Conservation (phyloP, 495 filamentous ascomycete genomes). For the Lentithecium fluviatile region DNA sequence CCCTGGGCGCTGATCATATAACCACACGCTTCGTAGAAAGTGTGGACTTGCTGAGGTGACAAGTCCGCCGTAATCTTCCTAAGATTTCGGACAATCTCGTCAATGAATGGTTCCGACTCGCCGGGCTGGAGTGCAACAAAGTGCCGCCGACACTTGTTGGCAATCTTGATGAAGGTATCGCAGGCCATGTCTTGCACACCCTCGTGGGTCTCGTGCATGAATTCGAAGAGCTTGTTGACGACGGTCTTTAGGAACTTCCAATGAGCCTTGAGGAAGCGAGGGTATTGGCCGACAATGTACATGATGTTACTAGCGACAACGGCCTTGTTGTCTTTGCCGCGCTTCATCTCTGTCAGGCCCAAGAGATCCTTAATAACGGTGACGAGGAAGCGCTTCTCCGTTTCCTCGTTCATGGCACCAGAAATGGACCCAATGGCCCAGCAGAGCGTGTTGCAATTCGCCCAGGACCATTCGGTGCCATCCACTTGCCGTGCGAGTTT, state of each 20-base stretch:
- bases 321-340: conserved; percentile 98
- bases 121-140: conserved; percentile 95
- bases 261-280: conserved; percentile 95
- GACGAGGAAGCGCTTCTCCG: conserved; percentile 95
- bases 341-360: conserved; percentile 98
- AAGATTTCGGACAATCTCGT: conserved; percentile 95
- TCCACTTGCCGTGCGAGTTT: conserved; percentile 94
- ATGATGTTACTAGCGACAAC: conserved; percentile 99
- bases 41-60: conserved; percentile 94
- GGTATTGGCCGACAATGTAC: conserved; percentile 99
- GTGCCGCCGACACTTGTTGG: conserved; percentile 94
- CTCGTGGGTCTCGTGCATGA: conserved; percentile 99
- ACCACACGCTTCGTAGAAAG: conserved; percentile 98
- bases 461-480: conserved; percentile 96
- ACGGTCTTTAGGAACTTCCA: conserved; percentile 99
- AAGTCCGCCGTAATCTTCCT: conserved; percentile 92
- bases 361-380: conserved; percentile 98
- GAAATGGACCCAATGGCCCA: conserved; percentile 99
- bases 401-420: conserved; percentile 98
- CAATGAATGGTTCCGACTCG: conserved; percentile 93
- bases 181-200: conserved; percentile 99
- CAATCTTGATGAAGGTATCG: conserved; percentile 99
- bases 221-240: conserved; percentile 99
- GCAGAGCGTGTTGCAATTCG: conserved; percentile 98
- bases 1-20: conserved; percentile 99